These are phyloP conservation scores for Blepharisma undulans DNA, from an alignment of 169 alveolate genomes.

Conservation along the genomic window DNA sequence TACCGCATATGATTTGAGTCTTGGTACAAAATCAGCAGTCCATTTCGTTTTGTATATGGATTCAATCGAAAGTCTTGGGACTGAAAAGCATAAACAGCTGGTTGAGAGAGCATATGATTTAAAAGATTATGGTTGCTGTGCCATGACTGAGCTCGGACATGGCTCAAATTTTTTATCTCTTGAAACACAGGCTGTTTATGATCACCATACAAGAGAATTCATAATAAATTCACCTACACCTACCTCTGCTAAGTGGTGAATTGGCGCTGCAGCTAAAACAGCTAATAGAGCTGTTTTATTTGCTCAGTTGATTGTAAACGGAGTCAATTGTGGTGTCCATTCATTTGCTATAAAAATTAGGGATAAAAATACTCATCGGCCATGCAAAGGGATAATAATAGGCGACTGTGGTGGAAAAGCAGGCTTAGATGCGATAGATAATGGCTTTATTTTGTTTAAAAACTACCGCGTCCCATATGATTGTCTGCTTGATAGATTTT, in stretches of 20 bases:
- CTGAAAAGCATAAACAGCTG: not conserved
- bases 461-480: constrained; percentile 65
- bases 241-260: constrained; percentile 72
- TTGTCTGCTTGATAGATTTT: constrained; percentile 51
- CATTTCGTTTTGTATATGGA: not conserved
- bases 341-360: constrained; percentile 62
- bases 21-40: not conserved
- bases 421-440: constrained; percentile 66
- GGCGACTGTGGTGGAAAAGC: constrained; percentile 80
- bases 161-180: not conserved
- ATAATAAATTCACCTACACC: constrained; percentile 69
- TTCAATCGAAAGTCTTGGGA: not conserved
- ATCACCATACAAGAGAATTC: not conserved
- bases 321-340: constrained; percentile 63
- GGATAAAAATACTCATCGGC: constrained; percentile 62
- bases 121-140: constrained; percentile 3
- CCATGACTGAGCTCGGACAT: constrained; percentile 39
- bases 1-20: not conserved
- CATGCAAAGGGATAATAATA: constrained; percentile 63
- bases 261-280: constrained; percentile 73
- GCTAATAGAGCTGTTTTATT: constrained; percentile 63
- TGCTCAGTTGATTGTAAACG: constrained; percentile 49
- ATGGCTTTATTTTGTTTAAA: constrained; percentile 64
- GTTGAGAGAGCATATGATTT: not conserved
- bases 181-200: constrained; percentile 17